These are phyloP conservation scores for Colletotrichum endophyticum DNA, from an alignment of 2,329 filamentous ascomycete species.

Conservation along the genomic window DNA sequence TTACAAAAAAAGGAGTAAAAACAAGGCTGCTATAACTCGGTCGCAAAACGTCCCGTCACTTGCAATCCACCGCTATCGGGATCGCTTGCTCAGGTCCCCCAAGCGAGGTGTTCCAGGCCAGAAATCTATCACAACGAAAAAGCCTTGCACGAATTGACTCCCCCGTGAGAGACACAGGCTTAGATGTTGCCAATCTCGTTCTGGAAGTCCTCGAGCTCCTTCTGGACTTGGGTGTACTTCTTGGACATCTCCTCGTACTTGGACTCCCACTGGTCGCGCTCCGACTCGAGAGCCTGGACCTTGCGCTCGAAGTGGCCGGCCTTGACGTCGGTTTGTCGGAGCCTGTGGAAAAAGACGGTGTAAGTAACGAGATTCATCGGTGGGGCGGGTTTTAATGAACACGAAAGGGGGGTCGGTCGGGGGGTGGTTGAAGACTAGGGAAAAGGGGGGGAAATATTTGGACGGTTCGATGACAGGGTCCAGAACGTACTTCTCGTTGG, in stretches of 20 bases:
- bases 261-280: constrained; percentile 92
- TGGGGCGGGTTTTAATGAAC: constrained; percentile 13
- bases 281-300: constrained; percentile 92
- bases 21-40: constrained; percentile 17
- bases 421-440: background rate
- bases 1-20: constrained; percentile 17
- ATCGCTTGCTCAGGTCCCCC: constrained; percentile 13
- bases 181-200: constrained; percentile 93
- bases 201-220: constrained; percentile 91
- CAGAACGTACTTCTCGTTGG: constrained; percentile 91
- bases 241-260: constrained; percentile 98
- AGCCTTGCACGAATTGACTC: constrained; percentile 3
- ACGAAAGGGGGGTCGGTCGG: background rate
- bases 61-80: constrained; percentile 14
- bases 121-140: constrained; percentile 11
- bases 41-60: constrained; percentile 10
- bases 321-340: constrained; percentile 99
- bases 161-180: constrained; percentile 30
- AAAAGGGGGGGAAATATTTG: constrained; percentile 9
- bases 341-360: constrained; percentile 57
- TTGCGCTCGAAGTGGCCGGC: constrained; percentile 99
- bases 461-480: background rate
- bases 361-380: constrained; percentile 17
- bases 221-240: constrained; percentile 84
- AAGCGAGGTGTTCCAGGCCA: constrained; percentile 13